phyloP scores from a whole-genome alignment of 2,329 filamentous ascomycete species.

The Arthrinium phaeospermum region DNA sequence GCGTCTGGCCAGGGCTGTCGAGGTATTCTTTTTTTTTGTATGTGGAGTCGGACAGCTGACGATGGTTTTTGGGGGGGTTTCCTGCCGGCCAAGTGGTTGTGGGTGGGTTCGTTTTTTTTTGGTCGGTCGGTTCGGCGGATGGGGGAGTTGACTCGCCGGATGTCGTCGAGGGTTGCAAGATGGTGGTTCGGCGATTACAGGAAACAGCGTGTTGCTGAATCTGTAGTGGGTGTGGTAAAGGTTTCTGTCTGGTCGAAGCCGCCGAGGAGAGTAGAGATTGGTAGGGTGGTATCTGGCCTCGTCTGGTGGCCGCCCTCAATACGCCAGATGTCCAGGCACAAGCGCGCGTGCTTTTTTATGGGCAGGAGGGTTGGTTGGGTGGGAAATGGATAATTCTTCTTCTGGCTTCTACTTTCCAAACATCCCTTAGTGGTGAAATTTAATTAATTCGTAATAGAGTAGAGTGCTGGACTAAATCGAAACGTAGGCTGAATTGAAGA shows the following conservation, averaged over 20 bases:
- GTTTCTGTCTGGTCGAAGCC: background rate
- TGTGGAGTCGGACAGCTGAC: slow-evolving; percentile 12
- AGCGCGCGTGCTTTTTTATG: background rate
- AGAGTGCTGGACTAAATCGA: background rate
- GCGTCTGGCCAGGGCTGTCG: slow-evolving; percentile 37
- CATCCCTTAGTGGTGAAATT: background rate
- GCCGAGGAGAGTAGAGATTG: background rate
- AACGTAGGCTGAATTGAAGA: background rate
- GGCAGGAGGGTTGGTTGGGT: slow-evolving; percentile 3
- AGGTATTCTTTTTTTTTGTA: slow-evolving; percentile 10
- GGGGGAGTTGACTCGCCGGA: slow-evolving; percentile 3
- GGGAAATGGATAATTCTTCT: slow-evolving; percentile 2
- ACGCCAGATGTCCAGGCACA: slow-evolving; percentile 12
- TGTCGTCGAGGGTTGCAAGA: background rate
- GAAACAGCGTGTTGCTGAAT: slow-evolving; percentile 4
- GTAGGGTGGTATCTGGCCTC: slow-evolving; percentile 14
- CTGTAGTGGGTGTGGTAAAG: slow-evolving; percentile 12
- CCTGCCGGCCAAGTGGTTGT: slow-evolving; percentile 4
- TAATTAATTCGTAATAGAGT: background rate
- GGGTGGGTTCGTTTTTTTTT: background rate
- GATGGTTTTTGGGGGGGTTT: background rate
- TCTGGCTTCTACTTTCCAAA: background rate
- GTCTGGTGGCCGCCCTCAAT: slow-evolving; percentile 15
- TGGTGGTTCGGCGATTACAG: slow-evolving; percentile 3
- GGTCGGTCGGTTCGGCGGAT: background rate